Conservation (phyloP, 1,284 basidiomycete species). For the Amylostereum chailletii region DNA sequence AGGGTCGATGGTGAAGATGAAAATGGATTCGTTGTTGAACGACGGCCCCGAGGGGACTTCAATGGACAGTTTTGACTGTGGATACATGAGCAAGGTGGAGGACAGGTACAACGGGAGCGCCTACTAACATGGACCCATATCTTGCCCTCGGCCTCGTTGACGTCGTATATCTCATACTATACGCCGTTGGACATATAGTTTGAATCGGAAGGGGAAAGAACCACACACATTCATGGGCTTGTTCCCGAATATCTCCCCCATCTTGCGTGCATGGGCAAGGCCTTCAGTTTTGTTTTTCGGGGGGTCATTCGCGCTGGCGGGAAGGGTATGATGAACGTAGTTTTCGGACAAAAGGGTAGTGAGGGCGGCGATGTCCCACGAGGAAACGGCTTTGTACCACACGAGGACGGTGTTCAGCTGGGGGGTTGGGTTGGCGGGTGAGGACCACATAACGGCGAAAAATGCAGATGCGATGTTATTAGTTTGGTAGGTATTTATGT, state of each 20-base stretch:
- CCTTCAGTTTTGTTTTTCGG: slow-evolving; percentile 6
- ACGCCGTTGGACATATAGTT: not conserved
- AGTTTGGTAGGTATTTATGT: no score
- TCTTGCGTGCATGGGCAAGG: not conserved
- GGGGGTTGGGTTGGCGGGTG: slow-evolving; percentile 1
- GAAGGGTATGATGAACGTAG: slow-evolving; percentile 4
- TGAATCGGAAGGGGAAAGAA: not conserved
- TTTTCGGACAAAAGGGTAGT: slow-evolving; percentile 1
- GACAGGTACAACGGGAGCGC: not conserved
- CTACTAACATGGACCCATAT: slow-evolving; percentile 9
- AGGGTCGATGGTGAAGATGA: slow-evolving; percentile 8
- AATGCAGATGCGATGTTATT: no score
- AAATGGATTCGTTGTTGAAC: slow-evolving; percentile 9
- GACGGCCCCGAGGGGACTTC: not conserved
- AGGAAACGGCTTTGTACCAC: slow-evolving; percentile 5
- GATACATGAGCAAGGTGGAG: not conserved
- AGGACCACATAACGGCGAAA: not conserved
- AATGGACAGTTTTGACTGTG: slow-evolving; percentile 3
- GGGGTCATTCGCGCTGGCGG: slow-evolving; percentile 1
- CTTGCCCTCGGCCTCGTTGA: not conserved
- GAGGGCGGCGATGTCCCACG: slow-evolving; percentile 4
- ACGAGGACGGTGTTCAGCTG: slow-evolving; percentile 2
- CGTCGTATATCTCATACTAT: slow-evolving; percentile 7
- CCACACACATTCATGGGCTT: slow-evolving; percentile 2
- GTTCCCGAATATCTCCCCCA: not conserved